Conservation (phyloP, 2,329 filamentous ascomycete species). For the Talaromyces sp. region DNA sequence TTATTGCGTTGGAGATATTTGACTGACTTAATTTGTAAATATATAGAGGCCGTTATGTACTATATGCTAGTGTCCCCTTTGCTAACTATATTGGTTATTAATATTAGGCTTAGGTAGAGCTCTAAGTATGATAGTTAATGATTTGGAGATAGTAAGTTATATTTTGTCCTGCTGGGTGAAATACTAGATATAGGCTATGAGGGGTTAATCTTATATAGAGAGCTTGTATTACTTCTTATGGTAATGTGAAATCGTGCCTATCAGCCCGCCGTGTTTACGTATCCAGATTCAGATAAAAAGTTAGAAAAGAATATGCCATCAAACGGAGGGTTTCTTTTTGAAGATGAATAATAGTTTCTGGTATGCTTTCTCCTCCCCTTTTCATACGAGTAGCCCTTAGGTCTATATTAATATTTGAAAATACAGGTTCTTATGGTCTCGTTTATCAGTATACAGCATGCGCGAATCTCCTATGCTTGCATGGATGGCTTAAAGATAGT, state of each 20-base stretch:
- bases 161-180: not conserved
- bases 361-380: not conserved
- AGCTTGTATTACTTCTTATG: slow-evolving; percentile 5
- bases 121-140: not conserved
- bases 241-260: slow-evolving; percentile 16
- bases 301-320: not conserved
- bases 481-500: slow-evolving; percentile 10
- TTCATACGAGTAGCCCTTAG: not conserved
- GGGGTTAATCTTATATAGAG: slow-evolving; percentile 9
- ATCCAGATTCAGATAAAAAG: not conserved
- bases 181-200: not conserved
- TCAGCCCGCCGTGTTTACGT: not conserved
- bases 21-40: not conserved
- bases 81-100: not conserved
- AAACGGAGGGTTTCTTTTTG: not conserved
- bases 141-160: not conserved
- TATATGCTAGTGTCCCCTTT: not conserved
- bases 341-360: not conserved
- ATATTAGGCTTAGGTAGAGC: not conserved
- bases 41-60: not conserved
- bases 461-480: slow-evolving; percentile 11
- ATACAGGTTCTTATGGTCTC: slow-evolving; percentile 15
- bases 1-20: not conserved
- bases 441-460: not conserved
- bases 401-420: not conserved